A percentile compares a stretch with the other conserved stretches of the same genome.
phyloP scores from a whole-genome alignment of 1,284 basidiomycete species.

The Cryptococcus depauperatus region DNA sequence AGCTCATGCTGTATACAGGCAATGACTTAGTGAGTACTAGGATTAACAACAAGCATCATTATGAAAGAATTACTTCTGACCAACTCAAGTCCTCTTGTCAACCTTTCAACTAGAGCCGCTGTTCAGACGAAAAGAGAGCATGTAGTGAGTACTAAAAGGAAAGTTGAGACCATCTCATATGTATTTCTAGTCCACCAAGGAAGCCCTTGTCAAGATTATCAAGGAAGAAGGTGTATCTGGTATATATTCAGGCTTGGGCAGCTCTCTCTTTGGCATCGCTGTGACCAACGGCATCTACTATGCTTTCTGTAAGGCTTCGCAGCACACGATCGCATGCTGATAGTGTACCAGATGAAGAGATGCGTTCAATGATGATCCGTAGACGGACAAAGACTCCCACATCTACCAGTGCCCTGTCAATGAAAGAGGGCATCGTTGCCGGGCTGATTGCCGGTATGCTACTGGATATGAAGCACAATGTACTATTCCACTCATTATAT shows the following conservation, averaged over 20 bases:
- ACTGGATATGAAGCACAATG: constrained; percentile 53
- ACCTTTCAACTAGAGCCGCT: constrained; percentile 85
- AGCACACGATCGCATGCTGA: background rate
- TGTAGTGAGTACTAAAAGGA: constrained; percentile 26
- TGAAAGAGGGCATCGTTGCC: constrained; percentile 80
- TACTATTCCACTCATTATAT: constrained; percentile 26
- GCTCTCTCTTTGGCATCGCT: constrained; percentile 82
- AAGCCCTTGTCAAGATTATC: constrained; percentile 61
- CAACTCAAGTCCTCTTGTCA: constrained; percentile 67
- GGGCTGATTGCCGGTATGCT: constrained; percentile 71
- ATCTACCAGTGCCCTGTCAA: constrained; percentile 59
- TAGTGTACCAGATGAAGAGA: constrained; percentile 47
- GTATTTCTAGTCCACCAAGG: constrained; percentile 21
- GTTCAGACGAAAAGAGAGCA: constrained; percentile 66
- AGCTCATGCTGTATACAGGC: constrained; percentile 18
- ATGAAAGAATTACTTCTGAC: background rate
- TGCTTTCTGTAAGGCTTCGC: constrained; percentile 27
- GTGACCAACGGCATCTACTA: constrained; percentile 71
- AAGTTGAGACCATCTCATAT: too few species aligned
- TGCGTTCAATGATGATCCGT: constrained; percentile 46
- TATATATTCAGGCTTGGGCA: constrained; percentile 79
- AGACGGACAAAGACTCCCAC: constrained; percentile 47
- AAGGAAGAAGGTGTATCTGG: constrained; percentile 77
- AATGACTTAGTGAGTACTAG: constrained; percentile 41
- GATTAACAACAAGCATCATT: background rate